Base-by-base conservation (phyloP, 495 filamentous ascomycete species). In the Aspergillus wentii region DNA sequence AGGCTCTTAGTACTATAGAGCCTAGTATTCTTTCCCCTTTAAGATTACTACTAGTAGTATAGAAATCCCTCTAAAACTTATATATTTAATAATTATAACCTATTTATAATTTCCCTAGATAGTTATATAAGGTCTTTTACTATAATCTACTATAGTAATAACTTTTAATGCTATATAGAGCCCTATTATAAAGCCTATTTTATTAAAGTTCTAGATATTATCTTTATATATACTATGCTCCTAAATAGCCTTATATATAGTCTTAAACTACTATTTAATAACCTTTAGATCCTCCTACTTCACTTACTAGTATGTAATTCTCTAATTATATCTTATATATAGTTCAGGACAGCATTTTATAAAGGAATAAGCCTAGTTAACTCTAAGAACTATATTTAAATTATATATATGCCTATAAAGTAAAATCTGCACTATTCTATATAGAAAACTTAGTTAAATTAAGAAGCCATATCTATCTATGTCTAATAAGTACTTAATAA, bases 151-250 rank as follows among this genome's bases (percentile, higher is more conserved):
- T 17, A 14, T 18, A 33, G 29, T 41, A 34, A 41, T 34, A 26
- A 33, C 30, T 25, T 41, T 41, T 8, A 26, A 33, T 4, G 23
- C 28, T 26, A 9, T 27, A 34, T 14, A 33, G 14, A 41, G 30
- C 3, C 29, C 29, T 28, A 37, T 43, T 36, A 18, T 14, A 32
- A 43, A 41, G 38, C 40, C 23, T 34, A 30, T 45, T 20, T 45
- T 27, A 45, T 45, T 27, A 45, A 45, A 45, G 22, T 41, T 33
- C 13, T 22, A 41, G 17, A 41, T 41, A 32, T 41, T 19, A 22
- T 41, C 28, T 19, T 32, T 8, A 32, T 22, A 16, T 4, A 41
- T 41, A 3, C 27, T 19, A 33, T 41, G 17, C 17, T 34, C 4
- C 10, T 34, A 18, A 10, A 21, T 34, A 21, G 32, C 15, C 30